Evolutionary conservation across 495 filamentous ascomycete genomes (phyloP).

Genomic region (Neurospora sp.): DNA sequence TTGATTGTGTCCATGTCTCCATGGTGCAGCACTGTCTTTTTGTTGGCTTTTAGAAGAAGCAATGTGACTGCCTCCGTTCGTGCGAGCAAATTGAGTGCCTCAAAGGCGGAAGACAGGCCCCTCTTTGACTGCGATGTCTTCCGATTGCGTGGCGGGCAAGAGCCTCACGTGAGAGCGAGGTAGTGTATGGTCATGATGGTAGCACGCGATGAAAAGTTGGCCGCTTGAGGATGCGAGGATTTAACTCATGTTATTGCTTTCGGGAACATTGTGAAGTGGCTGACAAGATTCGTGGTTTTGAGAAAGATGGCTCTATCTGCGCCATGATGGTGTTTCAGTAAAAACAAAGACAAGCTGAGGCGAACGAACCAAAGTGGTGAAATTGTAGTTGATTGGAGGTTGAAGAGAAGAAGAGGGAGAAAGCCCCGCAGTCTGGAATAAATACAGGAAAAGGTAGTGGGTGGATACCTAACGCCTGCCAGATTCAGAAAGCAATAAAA

Average conservation of each 20-base stretch:
- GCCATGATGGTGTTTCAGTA: background rate
- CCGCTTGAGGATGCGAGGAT: background rate
- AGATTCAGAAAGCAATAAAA: background rate
- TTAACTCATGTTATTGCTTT: background rate
- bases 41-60: too few relatives aligned
- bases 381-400: background rate
- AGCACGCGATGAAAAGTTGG: background rate
- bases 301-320: background rate
- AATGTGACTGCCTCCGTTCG: too few relatives aligned
- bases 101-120: background rate
- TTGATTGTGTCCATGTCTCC: background rate
- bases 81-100: background rate
- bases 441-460: background rate
- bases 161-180: background rate
- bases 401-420: background rate
- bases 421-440: background rate
- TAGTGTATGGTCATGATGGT: background rate
- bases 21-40: background rate
- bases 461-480: background rate
- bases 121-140: background rate
- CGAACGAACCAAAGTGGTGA: too few relatives aligned
- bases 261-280: background rate
- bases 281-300: background rate
- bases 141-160: background rate
- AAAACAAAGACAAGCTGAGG: background rate